Percentiles rank a stretch among this genome's conserved stretches.
Evolutionary conservation across 2,329 filamentous ascomycete species (phyloP).

Genomic region (Pseudohalonectria lignicola): DNA sequence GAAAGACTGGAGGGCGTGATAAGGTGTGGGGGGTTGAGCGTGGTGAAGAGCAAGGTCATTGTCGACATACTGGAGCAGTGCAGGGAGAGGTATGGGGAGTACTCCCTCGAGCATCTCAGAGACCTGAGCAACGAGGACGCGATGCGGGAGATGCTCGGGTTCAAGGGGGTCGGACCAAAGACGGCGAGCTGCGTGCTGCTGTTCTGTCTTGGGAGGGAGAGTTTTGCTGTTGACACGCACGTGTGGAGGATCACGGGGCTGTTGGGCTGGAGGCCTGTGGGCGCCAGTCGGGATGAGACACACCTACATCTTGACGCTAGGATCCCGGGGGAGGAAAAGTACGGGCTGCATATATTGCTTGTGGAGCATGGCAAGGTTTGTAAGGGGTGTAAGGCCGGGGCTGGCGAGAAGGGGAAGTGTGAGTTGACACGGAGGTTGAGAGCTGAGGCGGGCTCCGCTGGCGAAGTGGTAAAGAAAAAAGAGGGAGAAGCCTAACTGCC

Average conservation of each 20-base stretch:
- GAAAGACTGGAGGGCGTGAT: slow-evolving; percentile 59
- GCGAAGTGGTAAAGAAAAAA: neutral
- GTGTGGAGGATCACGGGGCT: slow-evolving; percentile 40
- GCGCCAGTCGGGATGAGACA: slow-evolving; percentile 30
- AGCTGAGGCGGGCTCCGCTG: neutral
- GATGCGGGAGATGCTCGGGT: slow-evolving; percentile 37
- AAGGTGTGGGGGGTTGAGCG: slow-evolving; percentile 57
- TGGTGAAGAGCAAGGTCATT: slow-evolving; percentile 61
- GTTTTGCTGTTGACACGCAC: slow-evolving; percentile 49
- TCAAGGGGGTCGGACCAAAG: slow-evolving; percentile 45
- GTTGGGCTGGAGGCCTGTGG: slow-evolving; percentile 43
- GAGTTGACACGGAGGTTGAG: neutral
- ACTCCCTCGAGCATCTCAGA: slow-evolving; percentile 39
- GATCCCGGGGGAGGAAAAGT: slow-evolving; percentile 41
- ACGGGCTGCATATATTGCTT: slow-evolving; percentile 42
- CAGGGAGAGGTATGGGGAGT: slow-evolving; percentile 23
- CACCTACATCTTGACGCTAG: slow-evolving; percentile 42
- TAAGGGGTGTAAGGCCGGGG: slow-evolving; percentile 6
- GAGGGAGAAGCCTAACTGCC: neutral
- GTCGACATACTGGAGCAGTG: slow-evolving; percentile 65
- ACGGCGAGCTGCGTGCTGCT: slow-evolving; percentile 45
- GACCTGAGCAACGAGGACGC: slow-evolving; percentile 31
- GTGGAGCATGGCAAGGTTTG: slow-evolving; percentile 41
- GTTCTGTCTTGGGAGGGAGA: slow-evolving; percentile 40
- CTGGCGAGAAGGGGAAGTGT: neutral